Conservation (phyloP, 2,329 filamentous ascomycete genomes). For the Dothistroma pini region DNA sequence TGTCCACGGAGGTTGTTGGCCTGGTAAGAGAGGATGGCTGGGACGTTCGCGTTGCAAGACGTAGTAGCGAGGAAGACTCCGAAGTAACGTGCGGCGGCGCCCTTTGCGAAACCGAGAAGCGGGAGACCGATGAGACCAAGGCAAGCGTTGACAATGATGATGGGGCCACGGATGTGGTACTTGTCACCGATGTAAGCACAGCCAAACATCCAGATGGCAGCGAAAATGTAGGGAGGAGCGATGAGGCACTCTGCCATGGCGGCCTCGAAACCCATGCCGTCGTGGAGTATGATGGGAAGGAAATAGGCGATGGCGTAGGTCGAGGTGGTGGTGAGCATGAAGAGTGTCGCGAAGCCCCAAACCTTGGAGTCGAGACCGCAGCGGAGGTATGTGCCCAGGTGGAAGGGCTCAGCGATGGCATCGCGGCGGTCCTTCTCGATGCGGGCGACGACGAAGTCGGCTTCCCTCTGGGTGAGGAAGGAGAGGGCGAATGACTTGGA, state of each 20-base stretch:
- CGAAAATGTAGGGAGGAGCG: slow-evolving; percentile 32
- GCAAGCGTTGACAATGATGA: slow-evolving; percentile 35
- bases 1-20: slow-evolving; percentile 85
- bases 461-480: slow-evolving; percentile 47
- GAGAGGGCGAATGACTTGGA: slow-evolving; percentile 33
- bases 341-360: slow-evolving; percentile 54
- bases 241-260: slow-evolving; percentile 33
- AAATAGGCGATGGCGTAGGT: slow-evolving; percentile 38
- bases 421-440: slow-evolving; percentile 54
- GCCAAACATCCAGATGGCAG: slow-evolving; percentile 35
- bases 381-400: slow-evolving; percentile 33
- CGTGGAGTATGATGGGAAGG: slow-evolving; percentile 38
- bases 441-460: slow-evolving; percentile 48
- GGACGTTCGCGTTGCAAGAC: slow-evolving; percentile 54
- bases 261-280: slow-evolving; percentile 35
- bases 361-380: slow-evolving; percentile 50
- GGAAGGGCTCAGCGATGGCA: slow-evolving; percentile 48
- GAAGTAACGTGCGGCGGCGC: slow-evolving; percentile 32
- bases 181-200: slow-evolving; percentile 34
- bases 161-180: slow-evolving; percentile 33
- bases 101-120: slow-evolving; percentile 33
- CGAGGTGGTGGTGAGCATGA: slow-evolving; percentile 55
- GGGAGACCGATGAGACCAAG: slow-evolving; percentile 34
- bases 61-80: slow-evolving; percentile 38
- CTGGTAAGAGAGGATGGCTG: slow-evolving; percentile 72